A percentile compares a stretch with the other conserved stretches of the same genome.
Evolutionary conservation across 2,329 filamentous ascomycete species (phyloP).

Genomic region (Diaporthe ilicicola): DNA sequence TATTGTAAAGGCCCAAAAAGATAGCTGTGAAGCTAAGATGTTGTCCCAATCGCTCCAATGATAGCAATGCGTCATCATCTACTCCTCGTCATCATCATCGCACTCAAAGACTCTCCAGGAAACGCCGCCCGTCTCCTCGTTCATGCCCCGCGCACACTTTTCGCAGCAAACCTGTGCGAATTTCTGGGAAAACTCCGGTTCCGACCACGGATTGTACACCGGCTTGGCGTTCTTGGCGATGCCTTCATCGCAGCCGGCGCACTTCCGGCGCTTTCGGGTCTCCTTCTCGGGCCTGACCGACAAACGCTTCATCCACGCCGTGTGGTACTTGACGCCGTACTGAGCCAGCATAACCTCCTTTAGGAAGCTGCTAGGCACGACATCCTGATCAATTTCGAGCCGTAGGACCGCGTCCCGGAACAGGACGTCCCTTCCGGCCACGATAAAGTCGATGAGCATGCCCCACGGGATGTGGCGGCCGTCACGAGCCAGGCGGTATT

Average conservation of each 20-base stretch:
- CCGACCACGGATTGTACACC: not conserved
- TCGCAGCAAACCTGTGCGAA: slow-evolving; percentile 12
- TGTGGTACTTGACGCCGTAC: not conserved
- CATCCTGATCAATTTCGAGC: not conserved
- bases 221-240: not conserved
- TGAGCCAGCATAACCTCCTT: not conserved
- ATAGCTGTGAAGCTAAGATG: too few relatives aligned
- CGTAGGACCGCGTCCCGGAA: not conserved
- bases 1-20: too few relatives aligned
- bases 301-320: slow-evolving; percentile 12
- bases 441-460: slow-evolving; percentile 29
- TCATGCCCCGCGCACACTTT: not conserved
- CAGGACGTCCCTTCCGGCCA: slow-evolving; percentile 7
- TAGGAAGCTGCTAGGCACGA: not conserved
- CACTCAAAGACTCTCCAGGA: not conserved
- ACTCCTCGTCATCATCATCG: not conserved
- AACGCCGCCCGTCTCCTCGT: not conserved
- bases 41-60: too few relatives aligned
- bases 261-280: not conserved
- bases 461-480: not conserved
- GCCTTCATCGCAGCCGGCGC: not conserved
- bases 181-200: not conserved
- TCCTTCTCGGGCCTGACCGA: not conserved
- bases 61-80: not conserved
- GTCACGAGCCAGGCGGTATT: not conserved